Conservation (phyloP, 225 moss, liverwort and hornwort genomes). For the Anthoceros angustus region DNA sequence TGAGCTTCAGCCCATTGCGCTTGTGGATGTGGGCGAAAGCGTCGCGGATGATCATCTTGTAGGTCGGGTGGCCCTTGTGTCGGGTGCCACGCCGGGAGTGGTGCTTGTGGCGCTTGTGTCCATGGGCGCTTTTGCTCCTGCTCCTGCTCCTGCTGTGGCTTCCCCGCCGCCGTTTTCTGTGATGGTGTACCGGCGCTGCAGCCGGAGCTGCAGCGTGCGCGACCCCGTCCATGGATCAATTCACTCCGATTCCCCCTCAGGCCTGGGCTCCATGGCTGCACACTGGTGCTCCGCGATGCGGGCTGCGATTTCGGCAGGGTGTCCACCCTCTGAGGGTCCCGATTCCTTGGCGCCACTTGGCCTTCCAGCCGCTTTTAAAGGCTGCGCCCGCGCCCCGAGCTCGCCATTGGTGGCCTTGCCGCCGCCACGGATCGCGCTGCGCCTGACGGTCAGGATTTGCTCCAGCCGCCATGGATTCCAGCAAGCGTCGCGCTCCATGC, state of each 20-base stretch:
- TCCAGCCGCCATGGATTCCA: neutral
- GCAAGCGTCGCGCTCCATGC: neutral
- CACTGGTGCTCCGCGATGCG: too few relatives aligned
- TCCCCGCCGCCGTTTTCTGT: neutral
- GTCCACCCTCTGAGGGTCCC: too few relatives aligned
- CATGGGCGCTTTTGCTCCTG: conserved; percentile 2
- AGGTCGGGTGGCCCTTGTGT: conserved; percentile 1
- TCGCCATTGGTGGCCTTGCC: neutral
- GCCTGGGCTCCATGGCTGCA: neutral
- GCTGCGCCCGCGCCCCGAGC: neutral
- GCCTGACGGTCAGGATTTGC: neutral
- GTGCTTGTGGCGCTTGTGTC: neutral
- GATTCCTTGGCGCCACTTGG: neutral
- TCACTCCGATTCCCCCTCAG: neutral
- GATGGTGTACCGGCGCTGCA: neutral
- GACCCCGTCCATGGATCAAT: neutral
- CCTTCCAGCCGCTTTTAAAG: neutral
- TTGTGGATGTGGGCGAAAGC: conserved; percentile 1
- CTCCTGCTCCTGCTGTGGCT: conserved; percentile 1
- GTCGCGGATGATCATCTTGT: neutral
- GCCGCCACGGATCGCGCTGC: neutral
- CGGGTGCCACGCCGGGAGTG: neutral
- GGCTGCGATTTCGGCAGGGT: too few relatives aligned
- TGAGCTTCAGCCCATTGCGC: neutral
- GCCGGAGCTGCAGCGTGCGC: conserved; percentile 5